Evolutionary conservation across 1,284 basidiomycete genomes (phyloP).

Genomic region (Pascua guehoae): DNA sequence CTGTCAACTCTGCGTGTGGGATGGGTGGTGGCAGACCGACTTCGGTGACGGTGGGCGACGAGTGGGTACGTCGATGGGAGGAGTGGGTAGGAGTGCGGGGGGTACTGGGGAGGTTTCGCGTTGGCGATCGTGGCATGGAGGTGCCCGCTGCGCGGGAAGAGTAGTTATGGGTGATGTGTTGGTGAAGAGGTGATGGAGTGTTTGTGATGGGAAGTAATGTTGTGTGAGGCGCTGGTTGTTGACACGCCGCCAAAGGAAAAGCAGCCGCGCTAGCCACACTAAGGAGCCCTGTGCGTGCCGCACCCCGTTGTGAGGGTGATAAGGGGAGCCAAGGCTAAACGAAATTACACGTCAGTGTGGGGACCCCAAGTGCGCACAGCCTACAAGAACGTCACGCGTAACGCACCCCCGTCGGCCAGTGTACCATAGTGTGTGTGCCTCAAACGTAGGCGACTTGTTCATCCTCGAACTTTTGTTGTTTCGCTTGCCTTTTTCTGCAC

Average conservation of each 20-base stretch:
- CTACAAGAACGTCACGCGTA: too few species aligned
- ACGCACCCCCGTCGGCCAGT: too few species aligned
- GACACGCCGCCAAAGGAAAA: constrained; percentile 10
- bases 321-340: too few species aligned
- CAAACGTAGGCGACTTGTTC: too few species aligned
- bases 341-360: too few species aligned
- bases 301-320: too few species aligned
- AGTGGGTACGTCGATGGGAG: constrained; percentile 7
- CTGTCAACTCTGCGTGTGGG: constrained; percentile 2
- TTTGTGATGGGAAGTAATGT: constrained; percentile 3
- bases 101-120: background rate
- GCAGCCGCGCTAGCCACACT: constrained; percentile 7
- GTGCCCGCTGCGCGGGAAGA: background rate
- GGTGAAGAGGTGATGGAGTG: background rate
- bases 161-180: background rate
- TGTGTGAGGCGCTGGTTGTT: constrained; percentile 4
- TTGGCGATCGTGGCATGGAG: background rate
- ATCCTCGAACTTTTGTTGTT: too few species aligned
- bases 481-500: too few species aligned
- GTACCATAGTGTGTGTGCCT: too few species aligned
- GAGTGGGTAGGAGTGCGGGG: background rate
- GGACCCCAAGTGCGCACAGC: too few species aligned
- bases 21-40: constrained; percentile 9
- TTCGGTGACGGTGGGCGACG: constrained; percentile 1
- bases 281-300: background rate